phyloP scores from a whole-genome alignment of 192 early-diverging fungal genomes.

The Martensiomyces pterosporus region DNA sequence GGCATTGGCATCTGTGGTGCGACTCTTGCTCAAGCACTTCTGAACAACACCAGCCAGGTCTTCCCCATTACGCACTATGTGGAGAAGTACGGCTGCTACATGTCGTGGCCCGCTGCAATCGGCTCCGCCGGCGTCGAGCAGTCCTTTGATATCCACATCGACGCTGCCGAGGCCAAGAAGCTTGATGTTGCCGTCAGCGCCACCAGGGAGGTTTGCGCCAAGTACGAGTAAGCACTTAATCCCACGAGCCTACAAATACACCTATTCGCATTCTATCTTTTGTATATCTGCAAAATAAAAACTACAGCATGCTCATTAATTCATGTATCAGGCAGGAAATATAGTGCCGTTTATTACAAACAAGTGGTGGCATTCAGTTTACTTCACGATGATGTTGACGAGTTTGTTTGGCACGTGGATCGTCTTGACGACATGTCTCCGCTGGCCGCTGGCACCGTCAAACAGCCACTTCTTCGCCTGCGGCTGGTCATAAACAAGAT shows the following conservation, averaged over 20 bases:
- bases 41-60: conserved; percentile 66
- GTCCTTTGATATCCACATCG: conserved; percentile 65
- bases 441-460: conserved; percentile 27
- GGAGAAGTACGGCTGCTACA: conserved; percentile 56
- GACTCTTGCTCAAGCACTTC: conserved; percentile 60
- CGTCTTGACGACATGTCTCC: conserved; percentile 40
- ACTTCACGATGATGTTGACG: conserved; percentile 75
- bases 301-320: not conserved
- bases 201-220: conserved; percentile 54
- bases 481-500: conserved; percentile 38
- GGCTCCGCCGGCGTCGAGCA: conserved; percentile 68
- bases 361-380: too few relatives aligned
- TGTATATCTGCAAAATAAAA: too few relatives aligned
- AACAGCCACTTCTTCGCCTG: conserved; percentile 55
- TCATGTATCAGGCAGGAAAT: too few relatives aligned
- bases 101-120: conserved; percentile 76
- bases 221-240: conserved; percentile 35
- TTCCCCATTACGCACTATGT: conserved; percentile 68
- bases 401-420: conserved; percentile 66
- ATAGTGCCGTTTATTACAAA: too few relatives aligned
- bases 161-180: conserved; percentile 55
- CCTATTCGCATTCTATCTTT: too few relatives aligned
- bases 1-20: conserved; percentile 81
- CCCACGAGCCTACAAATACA: too few relatives aligned
- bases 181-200: conserved; percentile 52